Evolutionary conservation across 495 filamentous ascomycete genomes (phyloP).

Genomic region (Echria macrotheca): DNA sequence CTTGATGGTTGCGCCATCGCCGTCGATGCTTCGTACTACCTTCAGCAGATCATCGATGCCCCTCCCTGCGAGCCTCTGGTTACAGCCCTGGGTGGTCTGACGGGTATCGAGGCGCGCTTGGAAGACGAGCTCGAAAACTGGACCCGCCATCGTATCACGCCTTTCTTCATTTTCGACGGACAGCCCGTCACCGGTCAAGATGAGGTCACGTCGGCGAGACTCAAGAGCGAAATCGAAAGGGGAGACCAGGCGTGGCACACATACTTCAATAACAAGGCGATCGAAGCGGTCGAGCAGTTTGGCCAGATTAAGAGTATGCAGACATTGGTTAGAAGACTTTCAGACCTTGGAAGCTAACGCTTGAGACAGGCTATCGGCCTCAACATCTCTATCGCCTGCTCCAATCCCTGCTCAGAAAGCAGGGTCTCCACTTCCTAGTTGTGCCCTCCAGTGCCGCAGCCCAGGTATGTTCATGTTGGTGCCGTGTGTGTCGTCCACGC

Average conservation of each 20-base stretch:
- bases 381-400: slow-evolving; percentile 66
- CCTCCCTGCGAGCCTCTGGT: slow-evolving; percentile 74
- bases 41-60: slow-evolving; percentile 65
- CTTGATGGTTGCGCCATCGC: slow-evolving; percentile 69
- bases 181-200: slow-evolving; percentile 69
- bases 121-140: slow-evolving; percentile 66
- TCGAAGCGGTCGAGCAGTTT: slow-evolving; percentile 76
- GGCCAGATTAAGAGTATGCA: slow-evolving; percentile 64
- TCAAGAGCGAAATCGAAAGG: slow-evolving; percentile 46
- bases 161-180: slow-evolving; percentile 86
- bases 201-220: slow-evolving; percentile 39
- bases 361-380: slow-evolving; percentile 46
- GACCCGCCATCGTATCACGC: slow-evolving; percentile 57
- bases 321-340: too few species aligned
- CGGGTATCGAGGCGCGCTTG: slow-evolving; percentile 67
- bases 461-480: slow-evolving; percentile 54
- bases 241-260: slow-evolving; percentile 69
- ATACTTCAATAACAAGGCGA: slow-evolving; percentile 74
- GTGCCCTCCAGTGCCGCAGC: slow-evolving; percentile 86
- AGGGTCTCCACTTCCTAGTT: slow-evolving; percentile 71
- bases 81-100: slow-evolving; percentile 81
- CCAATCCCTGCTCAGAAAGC: slow-evolving; percentile 63
- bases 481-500: slow-evolving; percentile 8
- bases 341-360: too few species aligned
- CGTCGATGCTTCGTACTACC: slow-evolving; percentile 87